Evolutionary conservation across 352 stramenopile species (phyloP).

Genomic region (Phytophthora podocarpi): DNA sequence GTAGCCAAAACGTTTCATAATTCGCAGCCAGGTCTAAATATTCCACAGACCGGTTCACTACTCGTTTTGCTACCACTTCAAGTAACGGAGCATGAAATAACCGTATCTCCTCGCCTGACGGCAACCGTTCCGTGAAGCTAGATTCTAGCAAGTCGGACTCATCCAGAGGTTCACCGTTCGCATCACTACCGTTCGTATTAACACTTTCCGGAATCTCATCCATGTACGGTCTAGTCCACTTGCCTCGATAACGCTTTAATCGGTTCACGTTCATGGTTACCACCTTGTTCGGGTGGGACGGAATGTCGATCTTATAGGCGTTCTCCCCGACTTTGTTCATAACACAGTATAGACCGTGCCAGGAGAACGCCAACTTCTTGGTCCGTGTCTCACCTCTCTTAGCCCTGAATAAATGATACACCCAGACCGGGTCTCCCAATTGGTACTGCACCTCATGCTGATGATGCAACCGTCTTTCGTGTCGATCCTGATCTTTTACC

Average conservation of each 20-base stretch:
- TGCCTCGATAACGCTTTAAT: neutral
- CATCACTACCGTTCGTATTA: neutral
- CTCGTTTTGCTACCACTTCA: neutral
- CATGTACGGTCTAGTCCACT: neutral
- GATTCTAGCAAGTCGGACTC: neutral
- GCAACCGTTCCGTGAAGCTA: neutral
- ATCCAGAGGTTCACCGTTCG: neutral
- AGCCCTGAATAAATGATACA: neutral
- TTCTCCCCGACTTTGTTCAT: neutral
- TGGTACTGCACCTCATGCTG: neutral
- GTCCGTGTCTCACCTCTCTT: neutral
- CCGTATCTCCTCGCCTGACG: neutral
- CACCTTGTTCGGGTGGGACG: neutral
- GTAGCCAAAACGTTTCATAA: too few relatives aligned
- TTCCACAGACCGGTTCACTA: neutral
- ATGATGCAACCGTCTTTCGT: neutral
- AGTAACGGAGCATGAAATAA: neutral
- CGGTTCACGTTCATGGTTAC: conserved; percentile 6
- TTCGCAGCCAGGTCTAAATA: neutral
- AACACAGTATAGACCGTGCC: neutral
- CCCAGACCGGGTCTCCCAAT: neutral
- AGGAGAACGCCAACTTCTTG: neutral
- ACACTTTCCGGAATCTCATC: neutral
- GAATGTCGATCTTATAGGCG: neutral
- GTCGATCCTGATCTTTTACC: conserved; percentile 4